Conservation (phyloP, 495 filamentous ascomycete species). For the Penicillium crystallinum region DNA sequence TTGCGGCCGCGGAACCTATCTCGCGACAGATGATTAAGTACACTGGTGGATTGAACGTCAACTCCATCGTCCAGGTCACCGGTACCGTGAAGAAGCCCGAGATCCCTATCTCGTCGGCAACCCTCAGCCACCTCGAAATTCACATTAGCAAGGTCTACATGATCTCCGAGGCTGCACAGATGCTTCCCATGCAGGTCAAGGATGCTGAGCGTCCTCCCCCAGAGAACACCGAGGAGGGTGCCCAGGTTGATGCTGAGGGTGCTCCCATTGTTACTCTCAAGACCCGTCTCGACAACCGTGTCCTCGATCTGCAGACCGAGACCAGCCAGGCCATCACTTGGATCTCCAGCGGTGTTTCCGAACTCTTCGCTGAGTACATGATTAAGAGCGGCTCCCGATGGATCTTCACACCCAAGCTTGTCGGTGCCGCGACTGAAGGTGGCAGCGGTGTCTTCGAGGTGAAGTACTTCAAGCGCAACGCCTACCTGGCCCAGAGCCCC, state of each 20-base stretch:
- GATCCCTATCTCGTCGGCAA: slow-evolving; percentile 73
- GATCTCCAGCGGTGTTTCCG: slow-evolving; percentile 76
- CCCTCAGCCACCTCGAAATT: slow-evolving; percentile 70
- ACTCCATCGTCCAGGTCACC: slow-evolving; percentile 74
- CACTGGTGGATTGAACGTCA: slow-evolving; percentile 69
- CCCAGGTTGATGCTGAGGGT: slow-evolving; percentile 43
- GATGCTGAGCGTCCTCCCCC: slow-evolving; percentile 53
- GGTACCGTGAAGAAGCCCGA: slow-evolving; percentile 69
- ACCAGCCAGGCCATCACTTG: slow-evolving; percentile 81
- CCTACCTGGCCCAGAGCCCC: slow-evolving; percentile 86
- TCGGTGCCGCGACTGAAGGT: slow-evolving; percentile 86
- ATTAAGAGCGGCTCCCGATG: slow-evolving; percentile 70
- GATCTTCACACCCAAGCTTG: slow-evolving; percentile 86
- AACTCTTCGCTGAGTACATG: slow-evolving; percentile 77
- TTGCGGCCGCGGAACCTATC: slow-evolving; percentile 52
- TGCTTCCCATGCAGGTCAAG: slow-evolving; percentile 70
- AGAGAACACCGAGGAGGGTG: slow-evolving; percentile 40
- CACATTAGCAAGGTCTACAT: slow-evolving; percentile 76
- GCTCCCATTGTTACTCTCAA: slow-evolving; percentile 64
- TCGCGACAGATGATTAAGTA: slow-evolving; percentile 85
- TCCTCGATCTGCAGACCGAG: slow-evolving; percentile 83
- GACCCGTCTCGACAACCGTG: slow-evolving; percentile 81
- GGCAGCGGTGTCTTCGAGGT: slow-evolving; percentile 90
- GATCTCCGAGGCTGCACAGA: slow-evolving; percentile 57
- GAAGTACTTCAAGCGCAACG: slow-evolving; percentile 82